Evolutionary conservation across 352 stramenopile genomes (phyloP), one percentile per base, ranked within the genome.

Genomic region (Globisporangium barbulae): DNA sequence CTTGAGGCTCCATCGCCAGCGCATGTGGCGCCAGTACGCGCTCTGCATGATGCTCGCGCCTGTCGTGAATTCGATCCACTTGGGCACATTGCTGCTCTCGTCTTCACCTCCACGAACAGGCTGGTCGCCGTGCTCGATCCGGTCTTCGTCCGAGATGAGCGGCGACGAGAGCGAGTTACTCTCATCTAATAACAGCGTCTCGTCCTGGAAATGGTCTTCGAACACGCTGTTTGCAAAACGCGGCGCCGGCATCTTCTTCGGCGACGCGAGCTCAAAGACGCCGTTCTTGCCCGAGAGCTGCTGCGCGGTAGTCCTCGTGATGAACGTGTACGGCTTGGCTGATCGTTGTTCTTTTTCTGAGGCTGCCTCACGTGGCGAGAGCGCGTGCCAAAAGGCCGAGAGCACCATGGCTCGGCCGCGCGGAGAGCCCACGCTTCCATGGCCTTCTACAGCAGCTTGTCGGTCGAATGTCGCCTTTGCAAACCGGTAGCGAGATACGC

Each of bases 301-400:
- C 8, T 61, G 68, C 48, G 60, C 67, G 56, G 74, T 62, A 2
- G 50, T 47, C 50, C 66, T 73, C 15, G 78, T 81, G 31, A 90
- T 69, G 42, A 90, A 86, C 4, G 59, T 59, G 63, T 89, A 90
- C 30, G 19, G 54, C 19, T 74, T 53, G 22, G 67, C 68, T 33
- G 8, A 56, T 58, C 17, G 15, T 68, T 64, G 21, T 33, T 10
- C n/a, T 67, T 62, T 44, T 69, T 52, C 17, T 68, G 31, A 10
- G 69, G 67, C 1, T 48, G 53, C 56, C 41, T 50, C 67, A 6
- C 57, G 56, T 1, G 79, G 79, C 19, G 81, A 82, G 1, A 91
- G 56, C 50, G 71, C 81, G 52, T 90, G 86, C 86, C 86, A 94
- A 65, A 94, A 94, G 0, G 86, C 86, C 1, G 82, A 85, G 8